Evolutionary conservation across 2,329 filamentous ascomycete species (phyloP), one percentile per base, ranked within the genome.

Genomic region (Fusarium denticulatum): DNA sequence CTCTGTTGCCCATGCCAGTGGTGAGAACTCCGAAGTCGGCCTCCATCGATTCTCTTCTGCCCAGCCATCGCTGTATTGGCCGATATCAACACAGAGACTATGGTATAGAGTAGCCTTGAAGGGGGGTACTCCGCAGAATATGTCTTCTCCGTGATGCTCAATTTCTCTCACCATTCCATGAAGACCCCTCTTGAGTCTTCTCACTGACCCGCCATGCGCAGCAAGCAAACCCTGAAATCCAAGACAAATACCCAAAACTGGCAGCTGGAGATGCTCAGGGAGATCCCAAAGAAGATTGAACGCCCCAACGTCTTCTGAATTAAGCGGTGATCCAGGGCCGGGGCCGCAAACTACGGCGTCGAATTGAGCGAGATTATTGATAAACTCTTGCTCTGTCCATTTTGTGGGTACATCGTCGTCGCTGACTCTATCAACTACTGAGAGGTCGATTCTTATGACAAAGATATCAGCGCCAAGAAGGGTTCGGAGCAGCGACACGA

Each of bases 291-390:
- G 86, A 70, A 90, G 84, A 61, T 86, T 87, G 84, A 97, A 96
- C 46, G 96, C 87, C 15, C 96, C 96, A 42, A 97, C 91, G 81
- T 98, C 96, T n/a, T 85, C 83, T 13, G 88, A 82, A 65, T 90
- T 88, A 50, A 88, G 87, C 1, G 96, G 94, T 78, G 94, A 91
- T 15, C 96, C 96, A 2, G 96, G 96, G 0, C 96, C 96, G 2
- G 96, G 96, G 0, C 96, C 96, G 73, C 94, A 93, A 56, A 98
- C 92, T 28, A 98, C 90, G 45, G 94, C 96, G 81, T 96, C 92
- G 80, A 95, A 97, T 46, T 86, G 83, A 40, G 82, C 76, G 16
- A 92, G 83, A 34, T 79, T 79, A 9, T 73, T 63, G 39, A 79
- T 65, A 43, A 83, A 81, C 53, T 83, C 65, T 72, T 88, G 85